Conservation (phyloP, 2,329 filamentous ascomycete genomes). For the Botrytis squamosa region DNA sequence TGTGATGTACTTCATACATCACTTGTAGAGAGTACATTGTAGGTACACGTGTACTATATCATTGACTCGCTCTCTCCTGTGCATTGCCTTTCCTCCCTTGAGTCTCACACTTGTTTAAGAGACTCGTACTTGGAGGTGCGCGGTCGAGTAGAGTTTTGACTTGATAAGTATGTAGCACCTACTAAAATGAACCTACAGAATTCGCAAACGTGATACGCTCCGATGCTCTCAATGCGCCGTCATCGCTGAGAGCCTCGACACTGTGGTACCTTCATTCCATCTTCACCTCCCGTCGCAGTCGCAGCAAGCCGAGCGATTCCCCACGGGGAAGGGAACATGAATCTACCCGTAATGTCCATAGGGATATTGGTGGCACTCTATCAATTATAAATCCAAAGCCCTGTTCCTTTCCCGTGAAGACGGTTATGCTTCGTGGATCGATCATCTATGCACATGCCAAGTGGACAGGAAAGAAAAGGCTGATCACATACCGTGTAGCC, state of each 20-base stretch:
- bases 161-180: no score
- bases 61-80: background rate
- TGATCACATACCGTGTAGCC: conserved; percentile 8
- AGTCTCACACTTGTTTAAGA: background rate
- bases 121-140: background rate
- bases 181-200: background rate
- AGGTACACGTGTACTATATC: background rate
- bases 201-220: background rate
- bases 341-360: background rate
- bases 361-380: conserved; percentile 5
- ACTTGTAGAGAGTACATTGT: background rate
- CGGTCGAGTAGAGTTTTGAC: background rate
- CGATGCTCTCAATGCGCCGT: background rate
- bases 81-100: background rate
- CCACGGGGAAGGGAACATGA: background rate
- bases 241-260: background rate
- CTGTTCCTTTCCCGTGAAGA: background rate
- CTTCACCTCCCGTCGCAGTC: background rate
- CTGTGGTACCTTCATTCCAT: background rate
- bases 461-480: conserved; percentile 9
- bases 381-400: background rate
- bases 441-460: conserved; percentile 17
- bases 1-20: background rate
- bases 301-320: conserved; percentile 2
- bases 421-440: conserved; percentile 6